Base-by-base conservation (phyloP, 192 early-diverging fungal species). In the Backusella morwellensis region DNA sequence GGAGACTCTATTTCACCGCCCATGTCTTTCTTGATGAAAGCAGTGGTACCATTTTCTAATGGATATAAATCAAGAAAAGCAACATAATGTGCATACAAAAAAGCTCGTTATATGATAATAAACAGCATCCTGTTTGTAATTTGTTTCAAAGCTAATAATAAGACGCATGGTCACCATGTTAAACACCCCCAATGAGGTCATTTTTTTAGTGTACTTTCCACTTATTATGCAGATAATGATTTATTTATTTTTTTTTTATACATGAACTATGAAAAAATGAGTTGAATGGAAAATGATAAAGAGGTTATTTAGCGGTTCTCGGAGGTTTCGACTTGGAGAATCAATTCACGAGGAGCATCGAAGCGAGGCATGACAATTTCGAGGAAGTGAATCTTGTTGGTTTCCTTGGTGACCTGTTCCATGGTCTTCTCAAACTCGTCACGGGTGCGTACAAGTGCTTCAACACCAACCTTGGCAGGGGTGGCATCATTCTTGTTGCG, bases 301-400 rank as follows among this genome's bases (percentile, higher is more conserved):
- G 63, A 74, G 36, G 26, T n/a, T 32, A 40, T 6, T 71, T 77
- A 77, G 41, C 76, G 76, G 36, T 77, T 74, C 40, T 74, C 77
- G 12, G 71, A 78, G 11, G 77, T 74, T 35, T 76, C 54, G 4
- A 74, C 72, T 70, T 78, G 77, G 66, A 73, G 23, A 6, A 82
- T 52, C 44, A 88, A 75, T 59, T 85, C 84, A 47, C 75, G 47
- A 19, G 87, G 87, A 32, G 82, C 86, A 76, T 88, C 87, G 63
- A 82, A 73, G 70, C 77, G 69, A 66, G 78, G 77, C 81, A 87
- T 86, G 19, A 87, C 75, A n/a, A 88, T 35, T 78, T 88, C 87
- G 9, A 88, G 23, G 38, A 88, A 77, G 41, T 86, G 86, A 32
- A 88, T 87, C 15, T 72, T 63, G 68, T 84, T 73, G 6, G 15